Conservation (phyloP, 2,329 filamentous ascomycete species). For the Colletotrichum sp. region DNA sequence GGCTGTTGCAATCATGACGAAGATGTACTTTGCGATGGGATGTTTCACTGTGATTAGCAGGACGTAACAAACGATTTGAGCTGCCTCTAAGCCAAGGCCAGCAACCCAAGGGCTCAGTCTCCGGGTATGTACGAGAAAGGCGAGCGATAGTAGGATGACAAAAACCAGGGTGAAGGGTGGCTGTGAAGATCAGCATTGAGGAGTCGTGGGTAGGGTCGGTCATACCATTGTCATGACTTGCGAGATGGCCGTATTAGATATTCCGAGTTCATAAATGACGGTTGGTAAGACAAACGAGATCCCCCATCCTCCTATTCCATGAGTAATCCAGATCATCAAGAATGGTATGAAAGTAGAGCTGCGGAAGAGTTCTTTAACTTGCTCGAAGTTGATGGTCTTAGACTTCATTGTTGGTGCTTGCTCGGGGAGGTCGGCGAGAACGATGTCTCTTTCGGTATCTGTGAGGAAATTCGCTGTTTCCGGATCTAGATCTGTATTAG, state of each 20-base stretch:
- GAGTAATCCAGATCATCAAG: slow-evolving; percentile 29
- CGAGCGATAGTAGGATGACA: slow-evolving; percentile 27
- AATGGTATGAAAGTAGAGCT: slow-evolving; percentile 28
- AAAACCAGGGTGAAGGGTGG: slow-evolving; percentile 28
- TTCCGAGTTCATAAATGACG: slow-evolving; percentile 32
- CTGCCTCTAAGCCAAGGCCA: slow-evolving; percentile 32
- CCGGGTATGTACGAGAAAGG: slow-evolving; percentile 25
- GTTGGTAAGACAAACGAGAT: slow-evolving; percentile 31
- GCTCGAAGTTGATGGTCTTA: slow-evolving; percentile 24
- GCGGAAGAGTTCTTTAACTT: slow-evolving; percentile 25
- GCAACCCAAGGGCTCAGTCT: slow-evolving; percentile 27
- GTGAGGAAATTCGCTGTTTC: slow-evolving; percentile 27
- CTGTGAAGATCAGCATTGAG: not conserved
- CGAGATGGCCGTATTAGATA: slow-evolving; percentile 29
- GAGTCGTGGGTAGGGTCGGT: not conserved
- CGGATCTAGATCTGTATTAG: slow-evolving; percentile 19
- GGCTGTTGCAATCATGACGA: slow-evolving; percentile 43
- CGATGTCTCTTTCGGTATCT: slow-evolving; percentile 22
- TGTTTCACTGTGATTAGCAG: slow-evolving; percentile 40
- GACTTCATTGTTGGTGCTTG: slow-evolving; percentile 26
- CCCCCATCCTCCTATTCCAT: slow-evolving; percentile 32
- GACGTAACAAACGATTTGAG: slow-evolving; percentile 42
- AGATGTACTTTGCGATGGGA: slow-evolving; percentile 37
- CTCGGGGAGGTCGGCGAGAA: slow-evolving; percentile 26
- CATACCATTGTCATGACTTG: slow-evolving; percentile 32